phyloP scores from a whole-genome alignment of 129 eudicot genomes.

The Lactuca saligna region DNA sequence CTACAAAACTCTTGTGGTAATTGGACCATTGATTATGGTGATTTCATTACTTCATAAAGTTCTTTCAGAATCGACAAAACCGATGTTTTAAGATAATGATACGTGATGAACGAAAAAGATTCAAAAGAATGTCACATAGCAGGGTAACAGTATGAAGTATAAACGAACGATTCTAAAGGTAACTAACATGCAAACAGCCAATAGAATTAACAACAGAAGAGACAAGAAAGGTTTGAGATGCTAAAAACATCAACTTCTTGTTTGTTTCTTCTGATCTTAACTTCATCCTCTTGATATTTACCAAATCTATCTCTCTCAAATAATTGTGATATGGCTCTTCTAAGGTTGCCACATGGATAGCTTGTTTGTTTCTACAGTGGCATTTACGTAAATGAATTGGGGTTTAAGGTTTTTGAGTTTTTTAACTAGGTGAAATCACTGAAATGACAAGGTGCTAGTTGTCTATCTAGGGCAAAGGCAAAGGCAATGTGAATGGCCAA shows the following conservation, averaged over 20 bases:
- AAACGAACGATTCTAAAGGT: conserved; percentile 20
- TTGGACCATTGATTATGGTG: neutral
- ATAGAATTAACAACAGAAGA: conserved; percentile 37
- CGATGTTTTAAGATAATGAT: conserved; percentile 8
- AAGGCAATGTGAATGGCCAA: too few species aligned
- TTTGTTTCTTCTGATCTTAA: conserved; percentile 39
- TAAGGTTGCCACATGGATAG: conserved; percentile 28
- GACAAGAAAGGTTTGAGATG: conserved; percentile 40
- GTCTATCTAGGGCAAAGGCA: neutral
- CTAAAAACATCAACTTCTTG: conserved; percentile 34
- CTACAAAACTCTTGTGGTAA: neutral
- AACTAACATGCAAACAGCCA: conserved; percentile 26
- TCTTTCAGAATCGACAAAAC: conserved; percentile 26
- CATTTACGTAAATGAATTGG: conserved; percentile 6
- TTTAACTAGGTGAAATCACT: too few species aligned
- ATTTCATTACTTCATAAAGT: neutral
- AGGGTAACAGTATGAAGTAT: conserved; percentile 8
- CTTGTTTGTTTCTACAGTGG: conserved; percentile 2
- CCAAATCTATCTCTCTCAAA: conserved; percentile 24
- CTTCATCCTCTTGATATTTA: conserved; percentile 31
- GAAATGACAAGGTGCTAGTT: too few species aligned
- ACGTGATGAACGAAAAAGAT: neutral
- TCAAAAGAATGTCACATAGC: conserved; percentile 7
- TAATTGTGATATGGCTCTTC: conserved; percentile 23
- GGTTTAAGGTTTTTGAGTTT: neutral